Conservation (phyloP, 2,329 filamentous ascomycete genomes). For the Chrysosporium queenslandicum region DNA sequence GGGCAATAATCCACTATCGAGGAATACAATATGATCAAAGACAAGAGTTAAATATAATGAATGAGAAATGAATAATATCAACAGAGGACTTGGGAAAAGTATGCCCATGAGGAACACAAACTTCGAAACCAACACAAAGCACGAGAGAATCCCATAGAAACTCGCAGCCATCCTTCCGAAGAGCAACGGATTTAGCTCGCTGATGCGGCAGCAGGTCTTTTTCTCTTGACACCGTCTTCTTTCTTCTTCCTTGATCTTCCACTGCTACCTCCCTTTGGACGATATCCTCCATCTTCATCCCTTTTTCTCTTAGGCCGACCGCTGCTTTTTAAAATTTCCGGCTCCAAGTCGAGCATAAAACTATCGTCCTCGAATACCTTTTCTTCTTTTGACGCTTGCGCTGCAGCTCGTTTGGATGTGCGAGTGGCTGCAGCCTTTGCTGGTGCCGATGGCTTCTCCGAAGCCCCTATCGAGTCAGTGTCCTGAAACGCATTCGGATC, state of each 20-base stretch:
- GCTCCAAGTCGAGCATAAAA: constrained; percentile 26
- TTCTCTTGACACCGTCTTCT: constrained; percentile 26
- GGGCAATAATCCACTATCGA: too few relatives aligned
- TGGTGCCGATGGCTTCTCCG: constrained; percentile 33
- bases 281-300: constrained; percentile 39
- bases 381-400: constrained; percentile 32
- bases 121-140: not conserved
- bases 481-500: constrained; percentile 80
- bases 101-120: not conserved
- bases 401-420: constrained; percentile 34
- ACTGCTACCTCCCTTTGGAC: constrained; percentile 38
- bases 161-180: not conserved
- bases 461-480: constrained; percentile 40
- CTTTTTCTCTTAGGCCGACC: constrained; percentile 40
- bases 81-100: not conserved
- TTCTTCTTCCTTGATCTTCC: constrained; percentile 33
- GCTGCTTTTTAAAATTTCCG: constrained; percentile 2
- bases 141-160: not conserved
- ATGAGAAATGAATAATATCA: too few relatives aligned
- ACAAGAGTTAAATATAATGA: too few relatives aligned
- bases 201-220: constrained; percentile 22
- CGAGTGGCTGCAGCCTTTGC: constrained; percentile 34
- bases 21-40: too few relatives aligned
- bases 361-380: constrained; percentile 38
- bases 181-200: not conserved